phyloP scores from a whole-genome alignment of 352 stramenopile genomes.

The Phytophthora lateralis region DNA sequence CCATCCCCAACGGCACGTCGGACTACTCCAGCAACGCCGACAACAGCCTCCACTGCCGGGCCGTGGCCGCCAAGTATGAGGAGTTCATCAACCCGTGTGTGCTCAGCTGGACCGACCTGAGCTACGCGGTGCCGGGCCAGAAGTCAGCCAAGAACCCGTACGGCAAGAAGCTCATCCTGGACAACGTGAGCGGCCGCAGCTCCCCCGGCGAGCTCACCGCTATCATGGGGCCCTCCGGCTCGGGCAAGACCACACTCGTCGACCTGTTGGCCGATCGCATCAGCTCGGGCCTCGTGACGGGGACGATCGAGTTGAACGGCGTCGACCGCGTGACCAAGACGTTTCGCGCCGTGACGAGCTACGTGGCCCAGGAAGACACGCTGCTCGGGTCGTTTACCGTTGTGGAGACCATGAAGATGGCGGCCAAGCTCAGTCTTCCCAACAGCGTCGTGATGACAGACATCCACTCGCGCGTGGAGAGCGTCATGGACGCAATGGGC shows the following conservation, averaged over 20 bases:
- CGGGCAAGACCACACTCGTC: conserved; percentile 67
- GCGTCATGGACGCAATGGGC: conserved; percentile 65
- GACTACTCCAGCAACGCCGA: conserved; percentile 23
- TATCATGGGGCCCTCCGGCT: conserved; percentile 69
- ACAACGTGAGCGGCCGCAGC: conserved; percentile 60
- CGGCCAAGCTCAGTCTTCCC: conserved; percentile 60
- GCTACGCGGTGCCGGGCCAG: conserved; percentile 21
- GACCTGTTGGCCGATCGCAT: conserved; percentile 70
- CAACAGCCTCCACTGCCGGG: conserved; percentile 24
- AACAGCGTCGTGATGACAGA: conserved; percentile 32
- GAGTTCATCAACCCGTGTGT: conserved; percentile 30
- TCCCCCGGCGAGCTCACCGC: conserved; percentile 60
- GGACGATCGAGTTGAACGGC: conserved; percentile 64
- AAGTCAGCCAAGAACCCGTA: conserved; percentile 22
- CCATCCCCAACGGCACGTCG: conserved; percentile 18
- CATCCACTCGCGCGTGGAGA: conserved; percentile 43
- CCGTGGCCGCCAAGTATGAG: conserved; percentile 27
- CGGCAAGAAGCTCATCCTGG: conserved; percentile 48
- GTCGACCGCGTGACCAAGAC: conserved; percentile 30
- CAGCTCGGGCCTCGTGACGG: conserved; percentile 46
- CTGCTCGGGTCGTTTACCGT: conserved; percentile 73
- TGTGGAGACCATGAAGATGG: conserved; percentile 67
- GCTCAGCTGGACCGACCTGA: conserved; percentile 29
- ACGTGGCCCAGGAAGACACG: conserved; percentile 76
- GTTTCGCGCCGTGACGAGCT: conserved; percentile 54